Base-by-base conservation (phyloP, 2,329 filamentous ascomycete genomes). In the Fusarium globosum region DNA sequence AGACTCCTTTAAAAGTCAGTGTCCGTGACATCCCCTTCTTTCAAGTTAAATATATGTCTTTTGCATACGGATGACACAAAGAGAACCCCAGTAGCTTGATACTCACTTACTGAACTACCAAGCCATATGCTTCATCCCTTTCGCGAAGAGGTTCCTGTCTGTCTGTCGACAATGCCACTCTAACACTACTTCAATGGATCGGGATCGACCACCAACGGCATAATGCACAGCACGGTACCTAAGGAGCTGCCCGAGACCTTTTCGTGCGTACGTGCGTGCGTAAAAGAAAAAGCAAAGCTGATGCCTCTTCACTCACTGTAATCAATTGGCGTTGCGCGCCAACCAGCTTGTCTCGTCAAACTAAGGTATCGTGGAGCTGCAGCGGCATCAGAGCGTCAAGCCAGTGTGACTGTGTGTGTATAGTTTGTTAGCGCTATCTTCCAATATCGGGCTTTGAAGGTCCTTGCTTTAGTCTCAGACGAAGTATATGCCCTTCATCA, bases 191-290 rank as follows among this genome's bases (percentile, higher is more conserved):
- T 63, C 48, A 56, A 39, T 62, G n/a, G 41, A 43, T 52, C 45
- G 71, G 63, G 61, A 71, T 71, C 67, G 55, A 74, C 68, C 63
- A 26, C 71, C 67, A 73, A 61, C 66, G 28, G 49, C 42, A 63
- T 53, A 52, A 65, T 48, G 56, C 35, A 57, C 33, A 58, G 55
- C 56, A 55, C 67, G 36, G 56, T 39, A 59, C 67, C 35, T 38
- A 10, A 58, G 36, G 49, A 74, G 67, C 48, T 52, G 51, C 67
- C 52, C 59, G 46, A 65, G 68, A 61, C 71, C 58, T 57, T 61
- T 52, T 38, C 35, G 28, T 53, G 39, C 33, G 36, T 30, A 28
- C 59, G 41, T 45, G 51, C 41, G n/a, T 26, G 30, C 20, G 49
- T 21, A 36, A 26, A 56, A 38, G 43, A 61, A 70, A 75, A 75